A percentile compares a stretch with the other conserved stretches of the same genome.
Conservation (phyloP, 768 basidiomycete species). For the Lactarius deliciosus region DNA sequence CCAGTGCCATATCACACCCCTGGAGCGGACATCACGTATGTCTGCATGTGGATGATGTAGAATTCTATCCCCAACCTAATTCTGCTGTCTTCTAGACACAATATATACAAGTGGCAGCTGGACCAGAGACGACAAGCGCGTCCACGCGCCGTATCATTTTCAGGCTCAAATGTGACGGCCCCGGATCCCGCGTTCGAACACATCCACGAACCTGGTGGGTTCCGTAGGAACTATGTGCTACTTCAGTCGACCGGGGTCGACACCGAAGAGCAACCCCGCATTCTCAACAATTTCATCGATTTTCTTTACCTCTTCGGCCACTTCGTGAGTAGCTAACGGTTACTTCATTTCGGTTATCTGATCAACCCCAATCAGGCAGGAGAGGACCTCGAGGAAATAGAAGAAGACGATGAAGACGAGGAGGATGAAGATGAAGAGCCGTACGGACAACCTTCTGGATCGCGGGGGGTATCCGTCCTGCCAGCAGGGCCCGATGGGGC, state of each 20-base stretch:
- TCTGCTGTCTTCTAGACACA: slow-evolving; percentile 51
- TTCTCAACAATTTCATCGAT: slow-evolving; percentile 86
- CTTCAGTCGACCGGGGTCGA: slow-evolving; percentile 64
- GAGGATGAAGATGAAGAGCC: slow-evolving; percentile 33
- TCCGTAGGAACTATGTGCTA: slow-evolving; percentile 84
- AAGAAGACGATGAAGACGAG: slow-evolving; percentile 55
- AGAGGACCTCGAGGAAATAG: slow-evolving; percentile 75
- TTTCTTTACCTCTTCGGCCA: slow-evolving; percentile 95
- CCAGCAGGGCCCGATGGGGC: slow-evolving; percentile 7
- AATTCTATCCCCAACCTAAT: background rate
- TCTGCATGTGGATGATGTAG: slow-evolving; percentile 25
- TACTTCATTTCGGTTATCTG: slow-evolving; percentile 9
- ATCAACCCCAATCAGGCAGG: slow-evolving; percentile 59
- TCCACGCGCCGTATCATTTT: slow-evolving; percentile 68
- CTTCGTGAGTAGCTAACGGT: slow-evolving; percentile 61
- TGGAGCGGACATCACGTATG: slow-evolving; percentile 92
- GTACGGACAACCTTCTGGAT: slow-evolving; percentile 24
- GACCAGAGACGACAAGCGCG: slow-evolving; percentile 64
- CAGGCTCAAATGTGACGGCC: slow-evolving; percentile 50
- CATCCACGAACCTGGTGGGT: slow-evolving; percentile 94
- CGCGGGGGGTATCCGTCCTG: background rate
- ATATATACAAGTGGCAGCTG: slow-evolving; percentile 93
- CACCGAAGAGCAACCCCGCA: slow-evolving; percentile 44
- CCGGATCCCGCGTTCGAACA: slow-evolving; percentile 83
- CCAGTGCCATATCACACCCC: slow-evolving; percentile 86